These are phyloP conservation scores for Perkinsus marinus DNA, from an alignment of 169 alveolate genomes.

Conservation along the genomic window DNA sequence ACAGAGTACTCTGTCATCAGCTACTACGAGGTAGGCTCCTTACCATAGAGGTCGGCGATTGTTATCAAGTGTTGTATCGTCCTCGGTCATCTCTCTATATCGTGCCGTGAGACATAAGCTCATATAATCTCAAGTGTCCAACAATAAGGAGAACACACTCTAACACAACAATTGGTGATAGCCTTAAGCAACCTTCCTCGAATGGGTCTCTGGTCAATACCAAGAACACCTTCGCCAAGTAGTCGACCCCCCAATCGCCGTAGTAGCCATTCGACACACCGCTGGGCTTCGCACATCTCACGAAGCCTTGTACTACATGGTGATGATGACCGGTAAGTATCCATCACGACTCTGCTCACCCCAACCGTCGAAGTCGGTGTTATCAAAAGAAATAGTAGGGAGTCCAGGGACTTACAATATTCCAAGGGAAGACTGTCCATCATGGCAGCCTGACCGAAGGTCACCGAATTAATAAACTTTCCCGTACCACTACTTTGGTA, in stretches of 20 bases:
- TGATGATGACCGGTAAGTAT: neutral
- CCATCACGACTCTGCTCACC: neutral
- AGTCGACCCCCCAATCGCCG: constrained; percentile 17
- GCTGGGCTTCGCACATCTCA: neutral
- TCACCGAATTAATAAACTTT: neutral
- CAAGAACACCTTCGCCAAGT: neutral
- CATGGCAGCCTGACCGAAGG: neutral
- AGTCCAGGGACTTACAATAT: neutral
- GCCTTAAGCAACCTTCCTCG: no score
- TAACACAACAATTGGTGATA: no score
- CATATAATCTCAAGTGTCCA: neutral
- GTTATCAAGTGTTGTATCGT: neutral
- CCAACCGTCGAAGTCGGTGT: neutral
- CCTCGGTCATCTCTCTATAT: neutral
- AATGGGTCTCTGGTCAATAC: neutral
- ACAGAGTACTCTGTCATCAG: no score
- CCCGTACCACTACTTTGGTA: no score
- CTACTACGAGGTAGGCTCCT: no score
- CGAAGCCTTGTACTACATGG: no score
- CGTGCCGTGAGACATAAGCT: neutral
- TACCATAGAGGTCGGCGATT: neutral
- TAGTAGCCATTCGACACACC: constrained; percentile 12
- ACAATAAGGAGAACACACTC: neutral
- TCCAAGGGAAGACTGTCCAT: neutral
- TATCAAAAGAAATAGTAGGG: neutral